phyloP scores from a whole-genome alignment of 2,329 filamentous ascomycete genomes.

The Botrytis hyacinthi region DNA sequence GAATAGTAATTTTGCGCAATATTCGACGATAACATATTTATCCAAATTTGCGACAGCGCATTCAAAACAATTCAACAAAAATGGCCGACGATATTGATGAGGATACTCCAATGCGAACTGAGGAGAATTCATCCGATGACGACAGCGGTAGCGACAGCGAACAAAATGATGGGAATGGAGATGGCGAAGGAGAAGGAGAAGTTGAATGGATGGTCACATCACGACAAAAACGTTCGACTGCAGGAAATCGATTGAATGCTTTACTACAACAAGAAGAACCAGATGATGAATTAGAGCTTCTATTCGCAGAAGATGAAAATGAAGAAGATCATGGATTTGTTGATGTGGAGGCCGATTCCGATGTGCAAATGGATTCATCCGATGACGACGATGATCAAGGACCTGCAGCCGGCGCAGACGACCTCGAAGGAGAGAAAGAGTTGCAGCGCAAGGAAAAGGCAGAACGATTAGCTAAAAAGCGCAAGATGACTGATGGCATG shows the following conservation, averaged over 20 bases:
- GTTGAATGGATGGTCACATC: conserved; percentile 72
- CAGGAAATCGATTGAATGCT: conserved; percentile 78
- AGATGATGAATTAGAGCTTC: conserved; percentile 59
- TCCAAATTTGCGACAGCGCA: not conserved
- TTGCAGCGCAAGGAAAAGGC: conserved; percentile 73
- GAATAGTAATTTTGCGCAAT: not conserved
- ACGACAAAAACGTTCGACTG: conserved; percentile 73
- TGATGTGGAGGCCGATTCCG: conserved; percentile 66
- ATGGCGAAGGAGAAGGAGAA: conserved; percentile 32
- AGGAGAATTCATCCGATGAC: conserved; percentile 26
- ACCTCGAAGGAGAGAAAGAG: conserved; percentile 84
- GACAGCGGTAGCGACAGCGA: conserved; percentile 24
- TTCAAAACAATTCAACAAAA: not conserved
- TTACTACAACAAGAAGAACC: conserved; percentile 73
- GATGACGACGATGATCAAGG: conserved; percentile 79
- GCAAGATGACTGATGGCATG: conserved; percentile 74
- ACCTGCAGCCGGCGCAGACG: conserved; percentile 53
- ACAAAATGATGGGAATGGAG: conserved; percentile 25
- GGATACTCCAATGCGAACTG: conserved; percentile 26
- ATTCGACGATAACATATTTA: not conserved
- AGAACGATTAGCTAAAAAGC: conserved; percentile 70
- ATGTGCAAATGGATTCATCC: conserved; percentile 83
- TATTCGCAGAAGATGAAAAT: conserved; percentile 64
- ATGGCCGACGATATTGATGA: conserved; percentile 26
- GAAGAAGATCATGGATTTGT: conserved; percentile 68